Evolutionary conservation across 2,329 filamentous ascomycete species (phyloP), one percentile per base, ranked within the genome.

Genomic region (Aspergillus latus): DNA sequence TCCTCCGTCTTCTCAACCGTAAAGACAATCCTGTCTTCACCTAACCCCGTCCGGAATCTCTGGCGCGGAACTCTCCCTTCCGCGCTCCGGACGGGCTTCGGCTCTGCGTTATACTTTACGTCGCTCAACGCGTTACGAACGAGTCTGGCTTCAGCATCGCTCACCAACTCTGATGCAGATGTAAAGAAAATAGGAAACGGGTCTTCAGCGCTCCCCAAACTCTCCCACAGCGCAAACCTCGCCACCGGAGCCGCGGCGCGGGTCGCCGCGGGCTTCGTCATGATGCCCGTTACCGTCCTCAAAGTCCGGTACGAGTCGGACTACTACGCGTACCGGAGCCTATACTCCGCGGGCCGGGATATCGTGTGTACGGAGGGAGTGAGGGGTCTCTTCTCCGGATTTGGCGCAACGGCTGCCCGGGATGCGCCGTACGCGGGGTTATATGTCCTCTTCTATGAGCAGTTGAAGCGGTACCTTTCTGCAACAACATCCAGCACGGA

Each of bases 351-450:
- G 0, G 85, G 83, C 1, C 78, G 78, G 34, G 90, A 94, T 64
- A 97, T 97, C 29, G 76, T 88, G 51, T 80, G 80, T 6, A 84
- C 79, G 0, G 87, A 93, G 64, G 92, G 94, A 0, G 54, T 89
- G 3, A 84, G 87, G 30, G 94, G 93, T 0, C 95, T 99, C 74
- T 97, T 97, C 68, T 85, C 89, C 0, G 94, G 94, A 1, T 96
- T 96, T 68, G 94, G 94, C 42, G 94, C 93, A 1, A 99, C 94
- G 0, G 91, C 94, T 0, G 84, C 96, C 29, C 84, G 94, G 45
- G 94, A 99, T 74, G 94, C 92, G n/a, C 94, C 94, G 0, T 97
- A 97, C 71, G 94, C 94, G 0, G 94, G 94, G 0, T 80, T 97
- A 13, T 99, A 99, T 69, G 91, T 99, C 0, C 78, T 97, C 6